phyloP scores from a whole-genome alignment of 495 filamentous ascomycete genomes.

The Penicillium waksmanii region DNA sequence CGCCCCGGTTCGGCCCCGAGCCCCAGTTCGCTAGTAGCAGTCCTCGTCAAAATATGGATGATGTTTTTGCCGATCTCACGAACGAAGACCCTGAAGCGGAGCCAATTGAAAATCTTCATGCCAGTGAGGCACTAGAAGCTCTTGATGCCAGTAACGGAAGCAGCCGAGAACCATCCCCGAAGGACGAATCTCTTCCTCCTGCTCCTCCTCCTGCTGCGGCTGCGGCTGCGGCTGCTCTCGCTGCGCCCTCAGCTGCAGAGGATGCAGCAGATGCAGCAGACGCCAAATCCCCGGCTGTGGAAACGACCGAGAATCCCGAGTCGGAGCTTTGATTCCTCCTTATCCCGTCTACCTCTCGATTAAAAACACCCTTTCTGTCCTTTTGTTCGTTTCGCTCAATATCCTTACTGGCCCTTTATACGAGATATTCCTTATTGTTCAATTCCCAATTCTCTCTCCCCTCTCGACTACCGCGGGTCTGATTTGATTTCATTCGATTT shows the following conservation, averaged over 20 bases:
- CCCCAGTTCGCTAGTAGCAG: conserved; percentile 42
- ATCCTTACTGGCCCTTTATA: conserved; percentile 5
- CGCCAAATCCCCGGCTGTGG: neutral
- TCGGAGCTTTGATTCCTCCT: conserved; percentile 23
- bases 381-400: conserved; percentile 2
- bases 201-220: neutral
- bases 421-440: conserved; percentile 13
- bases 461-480: conserved; percentile 12
- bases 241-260: neutral
- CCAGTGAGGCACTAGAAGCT: conserved; percentile 49
- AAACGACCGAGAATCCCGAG: conserved; percentile 4
- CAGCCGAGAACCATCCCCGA: conserved; percentile 29
- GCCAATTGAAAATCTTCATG: conserved; percentile 51
- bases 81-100: conserved; percentile 48
- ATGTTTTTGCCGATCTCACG: conserved; percentile 52
- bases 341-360: conserved; percentile 5
- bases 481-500: neutral
- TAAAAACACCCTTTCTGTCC: neutral
- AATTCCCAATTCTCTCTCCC: conserved; percentile 10
- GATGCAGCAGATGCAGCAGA: neutral
- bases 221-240: neutral
- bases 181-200: conserved; percentile 14
- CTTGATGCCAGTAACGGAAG: conserved; percentile 47
- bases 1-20: conserved; percentile 42
- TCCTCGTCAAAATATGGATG: conserved; percentile 47